A percentile compares a stretch with the other conserved stretches of the same genome.
Evolutionary conservation across 129 eudicot species (phyloP).

Genomic region (Scalesia atractyloides): DNA sequence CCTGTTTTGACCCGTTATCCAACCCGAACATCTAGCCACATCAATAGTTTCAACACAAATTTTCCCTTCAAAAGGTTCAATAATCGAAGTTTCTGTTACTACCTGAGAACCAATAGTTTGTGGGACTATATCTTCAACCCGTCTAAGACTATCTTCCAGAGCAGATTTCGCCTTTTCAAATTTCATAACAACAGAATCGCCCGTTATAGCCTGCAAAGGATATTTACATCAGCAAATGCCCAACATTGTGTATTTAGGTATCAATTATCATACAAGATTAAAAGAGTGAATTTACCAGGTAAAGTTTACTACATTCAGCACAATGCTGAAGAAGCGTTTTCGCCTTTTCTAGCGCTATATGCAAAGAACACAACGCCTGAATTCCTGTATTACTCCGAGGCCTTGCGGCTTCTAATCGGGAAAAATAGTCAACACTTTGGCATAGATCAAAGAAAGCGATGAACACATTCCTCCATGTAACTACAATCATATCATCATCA

Average conservation of each 20-base stretch:
- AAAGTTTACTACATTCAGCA: constrained; percentile 91
- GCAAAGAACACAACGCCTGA: constrained; percentile 90
- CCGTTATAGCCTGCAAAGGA: constrained; percentile 80
- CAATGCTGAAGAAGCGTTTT: constrained; percentile 90
- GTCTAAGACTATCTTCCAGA: constrained; percentile 69
- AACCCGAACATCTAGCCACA: neutral
- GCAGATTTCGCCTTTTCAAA: constrained; percentile 86
- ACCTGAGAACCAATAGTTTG: constrained; percentile 94
- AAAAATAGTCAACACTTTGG: constrained; percentile 64
- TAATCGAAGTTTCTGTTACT: neutral
- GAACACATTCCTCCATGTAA: constrained; percentile 95
- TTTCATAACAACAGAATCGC: constrained; percentile 82
- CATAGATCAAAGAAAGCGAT: constrained; percentile 57
- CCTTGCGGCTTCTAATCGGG: constrained; percentile 90
- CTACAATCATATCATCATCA: too few species aligned
- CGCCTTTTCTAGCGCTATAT: constrained; percentile 89
- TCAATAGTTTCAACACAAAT: neutral
- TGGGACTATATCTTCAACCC: constrained; percentile 92
- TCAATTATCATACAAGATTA: neutral
- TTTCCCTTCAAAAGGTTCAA: neutral
- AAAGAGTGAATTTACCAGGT: constrained; percentile 56
- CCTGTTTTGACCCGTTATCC: neutral
- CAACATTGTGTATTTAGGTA: neutral
- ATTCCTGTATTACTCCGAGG: constrained; percentile 97
- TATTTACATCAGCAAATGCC: neutral